Evolutionary conservation across 176 grass and related monocot genomes (phyloP).

Genomic region (Panicum miliaceum): DNA sequence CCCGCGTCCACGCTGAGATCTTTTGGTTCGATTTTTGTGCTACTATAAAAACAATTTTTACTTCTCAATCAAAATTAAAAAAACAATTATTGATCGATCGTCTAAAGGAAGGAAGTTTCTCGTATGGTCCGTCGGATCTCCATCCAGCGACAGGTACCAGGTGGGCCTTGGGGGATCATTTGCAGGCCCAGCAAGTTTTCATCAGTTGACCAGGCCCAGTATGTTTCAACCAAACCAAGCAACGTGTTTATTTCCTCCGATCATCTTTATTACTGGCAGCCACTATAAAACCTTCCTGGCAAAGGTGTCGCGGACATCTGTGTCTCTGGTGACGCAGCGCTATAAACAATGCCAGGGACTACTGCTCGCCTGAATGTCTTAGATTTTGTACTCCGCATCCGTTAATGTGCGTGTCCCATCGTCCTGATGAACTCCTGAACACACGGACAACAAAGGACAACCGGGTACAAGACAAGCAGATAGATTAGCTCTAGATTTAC

Average conservation of each 20-base stretch:
- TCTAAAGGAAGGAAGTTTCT: no score
- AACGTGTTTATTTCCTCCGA: no score
- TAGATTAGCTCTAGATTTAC: neutral
- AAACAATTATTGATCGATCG: no score
- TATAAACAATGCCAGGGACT: neutral
- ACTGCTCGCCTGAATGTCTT: constrained; percentile 8
- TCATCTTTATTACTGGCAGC: neutral
- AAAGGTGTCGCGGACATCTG: neutral
- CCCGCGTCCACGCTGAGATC: no score
- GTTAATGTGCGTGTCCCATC: constrained; percentile 2
- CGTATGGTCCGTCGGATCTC: neutral
- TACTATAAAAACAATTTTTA: no score
- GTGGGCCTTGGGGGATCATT: neutral
- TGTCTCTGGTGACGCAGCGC: neutral
- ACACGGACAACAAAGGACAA: constrained; percentile 15
- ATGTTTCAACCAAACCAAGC: neutral
- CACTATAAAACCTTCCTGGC: neutral
- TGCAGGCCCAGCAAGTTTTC: neutral
- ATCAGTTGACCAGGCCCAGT: neutral
- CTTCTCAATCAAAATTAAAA: no score
- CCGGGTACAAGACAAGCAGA: neutral
- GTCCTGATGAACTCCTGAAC: neutral
- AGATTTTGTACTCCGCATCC: neutral
- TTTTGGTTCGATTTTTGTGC: no score
- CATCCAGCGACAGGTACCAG: neutral